Evolutionary conservation across 2,329 filamentous ascomycete genomes (phyloP).

Genomic region (Verticillium longisporum): DNA sequence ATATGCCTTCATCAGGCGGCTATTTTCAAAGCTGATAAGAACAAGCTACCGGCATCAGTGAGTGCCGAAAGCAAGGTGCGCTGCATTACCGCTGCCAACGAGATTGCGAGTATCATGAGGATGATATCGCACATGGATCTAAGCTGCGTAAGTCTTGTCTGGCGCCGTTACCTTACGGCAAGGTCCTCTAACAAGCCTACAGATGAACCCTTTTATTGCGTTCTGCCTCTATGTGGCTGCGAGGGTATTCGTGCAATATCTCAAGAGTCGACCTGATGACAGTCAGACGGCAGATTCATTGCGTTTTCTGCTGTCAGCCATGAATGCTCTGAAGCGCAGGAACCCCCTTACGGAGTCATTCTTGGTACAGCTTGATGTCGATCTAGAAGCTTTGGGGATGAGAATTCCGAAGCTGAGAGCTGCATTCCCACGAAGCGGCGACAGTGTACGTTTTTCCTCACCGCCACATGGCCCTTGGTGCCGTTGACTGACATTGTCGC

Average conservation of each 20-base stretch:
- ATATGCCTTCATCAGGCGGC: slow-evolving; percentile 98
- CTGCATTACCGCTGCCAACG: slow-evolving; percentile 87
- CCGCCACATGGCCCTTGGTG: not conserved
- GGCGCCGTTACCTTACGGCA: not conserved
- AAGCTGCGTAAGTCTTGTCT: slow-evolving; percentile 55
- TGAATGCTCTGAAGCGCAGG: slow-evolving; percentile 80
- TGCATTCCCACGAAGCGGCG: slow-evolving; percentile 45
- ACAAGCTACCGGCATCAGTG: slow-evolving; percentile 68
- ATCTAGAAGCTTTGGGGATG: slow-evolving; percentile 68
- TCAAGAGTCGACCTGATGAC: slow-evolving; percentile 90
- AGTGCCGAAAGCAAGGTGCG: slow-evolving; percentile 86
- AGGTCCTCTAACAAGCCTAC: slow-evolving; percentile 14
- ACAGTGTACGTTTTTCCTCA: slow-evolving; percentile 38
- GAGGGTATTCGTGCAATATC: slow-evolving; percentile 88
- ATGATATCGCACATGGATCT: slow-evolving; percentile 89
- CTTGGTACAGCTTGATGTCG: slow-evolving; percentile 85
- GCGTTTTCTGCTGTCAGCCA: slow-evolving; percentile 84
- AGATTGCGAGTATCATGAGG: slow-evolving; percentile 92
- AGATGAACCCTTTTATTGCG: slow-evolving; percentile 95
- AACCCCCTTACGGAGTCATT: slow-evolving; percentile 94
- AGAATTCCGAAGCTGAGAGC: slow-evolving; percentile 51
- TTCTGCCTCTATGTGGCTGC: slow-evolving; percentile 96
- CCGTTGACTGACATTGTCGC: not conserved
- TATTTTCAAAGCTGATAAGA: slow-evolving; percentile 94
- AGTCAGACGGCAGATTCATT: slow-evolving; percentile 70